Percentiles rank a stretch among this genome's conserved stretches.
phyloP scores from a whole-genome alignment of 345 rosid species.

The Brassica juncea region DNA sequence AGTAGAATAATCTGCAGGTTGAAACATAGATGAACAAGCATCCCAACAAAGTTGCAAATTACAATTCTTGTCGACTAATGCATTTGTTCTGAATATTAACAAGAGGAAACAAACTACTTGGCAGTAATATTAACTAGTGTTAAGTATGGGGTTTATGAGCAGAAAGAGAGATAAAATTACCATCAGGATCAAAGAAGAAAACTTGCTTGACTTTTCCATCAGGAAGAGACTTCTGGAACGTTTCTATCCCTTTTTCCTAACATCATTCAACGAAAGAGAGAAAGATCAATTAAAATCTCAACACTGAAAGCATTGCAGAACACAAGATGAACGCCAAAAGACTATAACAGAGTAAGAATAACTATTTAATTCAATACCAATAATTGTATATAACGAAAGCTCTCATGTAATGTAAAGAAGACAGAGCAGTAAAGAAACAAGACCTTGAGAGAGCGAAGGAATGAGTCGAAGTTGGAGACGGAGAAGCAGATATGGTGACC shows the following conservation, averaged over 20 bases:
- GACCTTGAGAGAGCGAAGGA: constrained; percentile 69
- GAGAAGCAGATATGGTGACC: constrained; percentile 89
- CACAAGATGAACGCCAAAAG: not conserved
- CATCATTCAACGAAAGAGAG: not conserved
- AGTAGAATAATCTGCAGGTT: constrained; percentile 10
- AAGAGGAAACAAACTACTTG: not conserved
- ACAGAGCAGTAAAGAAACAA: not conserved
- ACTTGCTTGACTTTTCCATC: constrained; percentile 73
- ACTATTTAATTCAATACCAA: not conserved
- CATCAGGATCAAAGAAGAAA: constrained; percentile 97
- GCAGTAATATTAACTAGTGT: not conserved
- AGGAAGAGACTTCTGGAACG: constrained; percentile 63
- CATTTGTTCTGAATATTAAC: not conserved
- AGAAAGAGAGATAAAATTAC: constrained; percentile 41
- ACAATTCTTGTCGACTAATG: not conserved
- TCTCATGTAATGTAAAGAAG: not conserved
- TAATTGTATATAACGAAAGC: not conserved
- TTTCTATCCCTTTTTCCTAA: constrained; percentile 81
- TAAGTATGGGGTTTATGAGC: not conserved
- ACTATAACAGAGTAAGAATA: constrained; percentile 2
- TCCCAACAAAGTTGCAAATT: not conserved
- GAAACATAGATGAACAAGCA: not conserved
- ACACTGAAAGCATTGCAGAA: not conserved
- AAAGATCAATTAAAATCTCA: not conserved
- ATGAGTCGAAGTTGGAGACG: constrained; percentile 71